Evolutionary conservation across 495 filamentous ascomycete genomes (phyloP).

Genomic region (Schizothecium vesticola): DNA sequence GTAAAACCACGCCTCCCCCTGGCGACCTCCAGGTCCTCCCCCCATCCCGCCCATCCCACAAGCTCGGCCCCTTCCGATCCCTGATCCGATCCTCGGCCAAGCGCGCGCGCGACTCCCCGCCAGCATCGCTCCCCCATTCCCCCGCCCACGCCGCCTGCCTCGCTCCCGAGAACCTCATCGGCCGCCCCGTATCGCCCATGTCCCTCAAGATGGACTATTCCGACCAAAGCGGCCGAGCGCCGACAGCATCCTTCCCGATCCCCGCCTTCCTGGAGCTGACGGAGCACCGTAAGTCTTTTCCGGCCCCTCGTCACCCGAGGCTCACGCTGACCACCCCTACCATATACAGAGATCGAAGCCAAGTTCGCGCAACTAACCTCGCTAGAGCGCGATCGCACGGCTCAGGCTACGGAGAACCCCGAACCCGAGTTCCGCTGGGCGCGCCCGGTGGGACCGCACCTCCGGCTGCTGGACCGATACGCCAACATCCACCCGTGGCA

Average conservation of each 20-base stretch:
- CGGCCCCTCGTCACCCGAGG: neutral
- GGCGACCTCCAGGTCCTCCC: constrained; percentile 14
- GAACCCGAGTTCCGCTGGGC: constrained; percentile 51
- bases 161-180: constrained; percentile 17
- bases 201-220: constrained; percentile 16
- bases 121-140: constrained; percentile 26
- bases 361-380: constrained; percentile 60
- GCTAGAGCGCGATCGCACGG: constrained; percentile 54
- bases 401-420: constrained; percentile 38
- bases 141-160: constrained; percentile 23
- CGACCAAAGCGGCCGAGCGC: constrained; percentile 6
- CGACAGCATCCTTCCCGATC: constrained; percentile 24
- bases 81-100: constrained; percentile 34
- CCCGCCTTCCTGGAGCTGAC: constrained; percentile 42
- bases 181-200: constrained; percentile 25
- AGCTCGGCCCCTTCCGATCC: constrained; percentile 29
- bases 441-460: constrained; percentile 46
- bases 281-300: constrained; percentile 19
- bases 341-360: constrained; percentile 37
- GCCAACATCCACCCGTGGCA: constrained; percentile 80
- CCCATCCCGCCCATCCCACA: constrained; percentile 20
- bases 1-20: constrained; percentile 21
- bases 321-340: neutral
- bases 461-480: constrained; percentile 65
- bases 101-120: constrained; percentile 38